Evolutionary conservation across 1,284 basidiomycete species (phyloP).

Genomic region (Ustilago curta): DNA sequence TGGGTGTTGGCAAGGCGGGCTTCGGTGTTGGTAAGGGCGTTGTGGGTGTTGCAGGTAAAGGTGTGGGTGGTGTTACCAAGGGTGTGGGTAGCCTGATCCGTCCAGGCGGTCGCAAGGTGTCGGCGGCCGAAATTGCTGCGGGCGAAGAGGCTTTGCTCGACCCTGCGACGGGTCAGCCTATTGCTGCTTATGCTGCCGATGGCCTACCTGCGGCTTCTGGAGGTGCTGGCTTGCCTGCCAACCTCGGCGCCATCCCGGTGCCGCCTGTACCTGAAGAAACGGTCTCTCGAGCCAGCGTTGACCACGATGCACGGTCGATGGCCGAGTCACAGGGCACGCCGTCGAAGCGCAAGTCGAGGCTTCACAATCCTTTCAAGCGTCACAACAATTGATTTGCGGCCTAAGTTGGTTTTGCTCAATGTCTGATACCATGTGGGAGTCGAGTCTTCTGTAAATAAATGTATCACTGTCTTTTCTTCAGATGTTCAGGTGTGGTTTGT

Average conservation of each 20-base stretch:
- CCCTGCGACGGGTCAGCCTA: slow-evolving; percentile 33
- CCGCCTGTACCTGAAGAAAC: slow-evolving; percentile 35
- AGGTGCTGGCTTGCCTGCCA: slow-evolving; percentile 16
- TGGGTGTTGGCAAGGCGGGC: slow-evolving; percentile 57
- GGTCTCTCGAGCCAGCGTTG: slow-evolving; percentile 20
- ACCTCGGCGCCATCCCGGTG: slow-evolving; percentile 23
- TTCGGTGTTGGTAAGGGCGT: slow-evolving; percentile 75
- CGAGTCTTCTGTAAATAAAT: too few relatives aligned
- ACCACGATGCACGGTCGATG: slow-evolving; percentile 33
- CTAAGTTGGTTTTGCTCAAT: too few relatives aligned
- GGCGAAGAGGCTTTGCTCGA: slow-evolving; percentile 27
- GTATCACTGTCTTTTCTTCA: too few relatives aligned
- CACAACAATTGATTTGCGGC: slow-evolving; percentile 18
- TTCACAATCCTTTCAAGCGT: slow-evolving; percentile 63
- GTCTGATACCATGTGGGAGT: not conserved
- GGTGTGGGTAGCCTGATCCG: slow-evolving; percentile 65
- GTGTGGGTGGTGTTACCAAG: slow-evolving; percentile 65
- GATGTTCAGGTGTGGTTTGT: not conserved
- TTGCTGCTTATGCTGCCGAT: slow-evolving; percentile 20
- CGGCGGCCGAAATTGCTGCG: slow-evolving; percentile 17
- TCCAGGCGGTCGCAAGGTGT: slow-evolving; percentile 28
- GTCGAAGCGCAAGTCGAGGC: slow-evolving; percentile 44
- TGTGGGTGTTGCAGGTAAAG: slow-evolving; percentile 68
- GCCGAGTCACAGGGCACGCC: slow-evolving; percentile 48
- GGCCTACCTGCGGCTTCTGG: slow-evolving; percentile 26